Evolutionary conservation across 148 eudicot genomes (phyloP).

Genomic region (Rhododendron ferrugineum): DNA sequence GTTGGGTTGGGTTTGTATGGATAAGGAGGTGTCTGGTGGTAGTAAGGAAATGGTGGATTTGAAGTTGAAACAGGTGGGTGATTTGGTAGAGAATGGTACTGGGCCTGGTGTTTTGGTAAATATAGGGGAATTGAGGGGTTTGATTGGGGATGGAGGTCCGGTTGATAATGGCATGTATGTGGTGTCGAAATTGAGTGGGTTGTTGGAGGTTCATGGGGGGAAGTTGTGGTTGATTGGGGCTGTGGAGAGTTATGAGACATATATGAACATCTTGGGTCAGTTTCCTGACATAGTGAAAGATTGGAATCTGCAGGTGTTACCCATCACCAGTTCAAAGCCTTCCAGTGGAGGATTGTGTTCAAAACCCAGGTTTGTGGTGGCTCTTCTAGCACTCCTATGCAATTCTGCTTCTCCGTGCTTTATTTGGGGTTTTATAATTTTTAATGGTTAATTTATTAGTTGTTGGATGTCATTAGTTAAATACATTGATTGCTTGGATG

Average conservation of each 20-base stretch:
- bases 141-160: conserved; percentile 18
- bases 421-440: not conserved
- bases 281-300: conserved; percentile 52
- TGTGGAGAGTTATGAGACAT: conserved; percentile 40
- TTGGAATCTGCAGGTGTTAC: conserved; percentile 65
- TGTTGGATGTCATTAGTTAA: not conserved
- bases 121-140: conserved; percentile 57
- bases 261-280: conserved; percentile 34
- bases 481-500: not conserved
- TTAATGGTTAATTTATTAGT: not conserved
- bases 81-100: conserved; percentile 22
- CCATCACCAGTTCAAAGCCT: conserved; percentile 44
- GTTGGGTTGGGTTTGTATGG: conserved; percentile 36
- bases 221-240: conserved; percentile 55
- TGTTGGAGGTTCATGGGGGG: conserved; percentile 36
- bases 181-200: conserved; percentile 31
- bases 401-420: not conserved
- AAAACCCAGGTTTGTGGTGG: conserved; percentile 51
- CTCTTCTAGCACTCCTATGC: not conserved
- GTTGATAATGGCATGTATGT: conserved; percentile 26
- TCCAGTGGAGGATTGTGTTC: conserved; percentile 29
- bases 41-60: conserved; percentile 28
- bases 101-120: conserved; percentile 32
- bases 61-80: conserved; percentile 43
- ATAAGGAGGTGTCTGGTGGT: conserved; percentile 33